Base-by-base conservation (phyloP, 495 filamentous ascomycete species). In the Aspergillus ostianus region DNA sequence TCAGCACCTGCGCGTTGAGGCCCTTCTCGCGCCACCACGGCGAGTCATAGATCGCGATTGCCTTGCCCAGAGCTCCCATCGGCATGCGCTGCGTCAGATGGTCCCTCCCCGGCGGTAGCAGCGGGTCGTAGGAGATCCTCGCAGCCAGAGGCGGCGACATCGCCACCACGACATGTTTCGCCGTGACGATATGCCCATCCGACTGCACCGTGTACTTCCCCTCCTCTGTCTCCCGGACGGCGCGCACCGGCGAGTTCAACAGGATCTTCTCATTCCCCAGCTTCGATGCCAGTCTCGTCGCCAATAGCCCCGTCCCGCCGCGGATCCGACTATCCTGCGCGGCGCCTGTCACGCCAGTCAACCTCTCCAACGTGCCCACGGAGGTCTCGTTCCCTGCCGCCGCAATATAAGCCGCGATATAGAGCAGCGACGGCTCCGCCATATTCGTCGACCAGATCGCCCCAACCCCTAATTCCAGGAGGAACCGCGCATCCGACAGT, bases 31-130 rank as follows among this genome's bases (percentile, higher is more conserved):
- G 69, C 69, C 69, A 71, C 58, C 68, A 71, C 0, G 69, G 62
- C 9, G 26, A 36, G 5, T 51, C 27, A 27, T 64, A 71, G 45
- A 70, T 53, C 6, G 67, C 67, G 18, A 70, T 63, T 9, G 62
- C 67, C 36, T 72, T 72, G 6, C 67, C 66, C 17, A 68, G 51
- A 0, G 67, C 53, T 4, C 67, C 69, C 58, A 70, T 67, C 0
- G 59, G 57, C 58, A 64, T 64, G 10, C 63, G 60, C 23, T 68
- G 62, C 12, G 61, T 62, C 13, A 72, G 59, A 27, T 68, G 65
- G 27, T 60, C 57, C 18, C 63, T 55, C 4, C 51, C 51, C 0
- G 58, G 57, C 4, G 69, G 67, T 4, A 72, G 63, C 3, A 29
- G 54, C 2, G 66, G 66, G 8, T 59, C 41, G 48, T 60, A 68